Conservation (phyloP, 441 rosid species). For the Croton laevigatus region DNA sequence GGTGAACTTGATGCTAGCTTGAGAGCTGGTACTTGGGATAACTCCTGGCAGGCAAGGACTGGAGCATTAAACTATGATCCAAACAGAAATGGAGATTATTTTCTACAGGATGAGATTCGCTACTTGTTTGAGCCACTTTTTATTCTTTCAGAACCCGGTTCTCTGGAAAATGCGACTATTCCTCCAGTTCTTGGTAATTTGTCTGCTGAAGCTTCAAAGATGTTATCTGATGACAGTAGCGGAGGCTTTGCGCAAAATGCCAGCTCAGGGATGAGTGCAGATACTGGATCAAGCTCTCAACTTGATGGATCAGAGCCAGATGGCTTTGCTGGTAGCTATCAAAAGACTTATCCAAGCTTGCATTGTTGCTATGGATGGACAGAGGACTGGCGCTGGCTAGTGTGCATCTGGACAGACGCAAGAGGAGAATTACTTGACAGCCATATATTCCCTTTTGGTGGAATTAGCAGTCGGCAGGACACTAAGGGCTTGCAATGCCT, state of each 20-base stretch:
- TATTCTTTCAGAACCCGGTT: constrained; percentile 97
- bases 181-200: constrained; percentile 53
- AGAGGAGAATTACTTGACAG: constrained; percentile 99
- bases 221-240: constrained; percentile 58
- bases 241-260: constrained; percentile 61
- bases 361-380: constrained; percentile 99
- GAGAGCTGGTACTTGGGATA: constrained; percentile 86
- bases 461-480: constrained; percentile 99
- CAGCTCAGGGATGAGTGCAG: constrained; percentile 54
- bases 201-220: constrained; percentile 60
- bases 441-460: constrained; percentile 97
- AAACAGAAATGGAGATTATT: constrained; percentile 75
- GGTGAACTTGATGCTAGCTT: constrained; percentile 86
- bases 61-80: constrained; percentile 83
- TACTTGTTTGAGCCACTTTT: constrained; percentile 97
- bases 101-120: constrained; percentile 62
- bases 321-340: constrained; percentile 47
- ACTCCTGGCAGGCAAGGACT: constrained; percentile 84
- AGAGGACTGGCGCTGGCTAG: constrained; percentile 99
- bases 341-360: constrained; percentile 72
- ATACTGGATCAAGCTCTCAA: constrained; percentile 69
- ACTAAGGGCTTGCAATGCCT: constrained; percentile 99
- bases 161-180: constrained; percentile 77
- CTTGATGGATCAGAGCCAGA: constrained; percentile 69
- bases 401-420: constrained; percentile 98